Base-by-base conservation (phyloP, 164 flowering plant species). In the Euptelea pleiosperma region DNA sequence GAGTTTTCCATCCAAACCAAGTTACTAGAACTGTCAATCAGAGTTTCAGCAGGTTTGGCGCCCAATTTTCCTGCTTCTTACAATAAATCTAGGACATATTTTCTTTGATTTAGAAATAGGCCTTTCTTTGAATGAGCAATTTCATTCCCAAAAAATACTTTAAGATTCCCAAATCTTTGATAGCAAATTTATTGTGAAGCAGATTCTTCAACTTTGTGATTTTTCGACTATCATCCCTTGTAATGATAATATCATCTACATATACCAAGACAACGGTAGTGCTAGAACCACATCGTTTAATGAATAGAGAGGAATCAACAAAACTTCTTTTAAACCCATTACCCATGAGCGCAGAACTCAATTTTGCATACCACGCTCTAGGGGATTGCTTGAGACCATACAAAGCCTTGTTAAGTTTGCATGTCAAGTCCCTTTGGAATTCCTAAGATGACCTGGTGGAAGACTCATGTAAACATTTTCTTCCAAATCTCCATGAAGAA, bases 121-220 rank as follows among this genome's bases (percentile, higher is more conserved):
- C 49, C 49, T 44, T 44, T 34, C 29, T 36, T 37, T 0, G 58
- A 55, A 47, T 18, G 37, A 28, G 58, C 44, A 1, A 55, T 47
- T 55, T 36, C 58, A 37, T 33, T 36, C 16, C 58, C 19, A 22
- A 37, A 37, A 36, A 55, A 37, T 22, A 34, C 8, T 7, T 15
- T 22, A 55, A 35, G 14, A 9, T n/a, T 6, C 58, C 44, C 7
- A 55, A 4, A 55, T 55, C 58, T 37, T 55, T 55, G 43, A 55
- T 15, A 6, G 12, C 11, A 36, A 55, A 55, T 18, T 44, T 18
- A 18, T 19, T 44, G 16, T 18, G 12, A 10, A 44, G 16, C 10
- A 10, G 21, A 10, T 18, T 44, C 16, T 44, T 44, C 7, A 44
- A 7, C 7, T 0, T 18, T 0, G 12, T 7, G 8, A 1, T 44